A percentile compares a stretch with the other conserved stretches of the same genome.
These are phyloP conservation scores for Austroboletus eburneus DNA, from an alignment of 768 basidiomycete genomes.

Conservation along the genomic window DNA sequence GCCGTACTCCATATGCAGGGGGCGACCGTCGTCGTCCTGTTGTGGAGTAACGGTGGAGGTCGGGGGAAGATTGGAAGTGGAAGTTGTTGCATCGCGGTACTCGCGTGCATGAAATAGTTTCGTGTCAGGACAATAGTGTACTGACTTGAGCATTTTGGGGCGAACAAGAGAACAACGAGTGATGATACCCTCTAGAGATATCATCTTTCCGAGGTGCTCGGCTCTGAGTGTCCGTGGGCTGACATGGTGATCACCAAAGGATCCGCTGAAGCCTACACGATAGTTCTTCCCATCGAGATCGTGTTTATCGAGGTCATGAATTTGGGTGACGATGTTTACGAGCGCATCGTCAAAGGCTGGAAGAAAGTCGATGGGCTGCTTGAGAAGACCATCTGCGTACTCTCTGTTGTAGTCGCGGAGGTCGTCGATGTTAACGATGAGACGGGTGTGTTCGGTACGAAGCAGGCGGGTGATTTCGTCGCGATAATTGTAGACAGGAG, in stretches of 20 bases:
- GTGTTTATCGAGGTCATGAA: constrained; percentile 78
- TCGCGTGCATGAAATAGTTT: constrained; percentile 78
- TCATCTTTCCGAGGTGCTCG: constrained; percentile 90
- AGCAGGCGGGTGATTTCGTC: constrained; percentile 83
- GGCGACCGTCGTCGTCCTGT: constrained; percentile 84
- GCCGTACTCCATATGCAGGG: constrained; percentile 89
- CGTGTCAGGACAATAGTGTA: constrained; percentile 93
- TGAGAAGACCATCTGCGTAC: constrained; percentile 82
- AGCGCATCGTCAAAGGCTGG: constrained; percentile 90
- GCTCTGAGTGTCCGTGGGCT: constrained; percentile 90
- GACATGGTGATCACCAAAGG: constrained; percentile 97
- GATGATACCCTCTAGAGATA: constrained; percentile 96
- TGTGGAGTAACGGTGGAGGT: constrained; percentile 85
- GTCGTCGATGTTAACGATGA: constrained; percentile 95
- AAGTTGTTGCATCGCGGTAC: constrained; percentile 90
- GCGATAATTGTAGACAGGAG: constrained; percentile 72
- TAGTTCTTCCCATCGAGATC: constrained; percentile 75
- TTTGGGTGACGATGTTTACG: constrained; percentile 61
- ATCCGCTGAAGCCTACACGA: constrained; percentile 89
- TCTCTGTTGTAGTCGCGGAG: constrained; percentile 89
- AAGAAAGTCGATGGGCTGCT: constrained; percentile 80
- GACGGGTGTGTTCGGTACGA: constrained; percentile 75
- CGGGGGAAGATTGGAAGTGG: constrained; percentile 81
- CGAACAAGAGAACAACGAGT: constrained; percentile 97
- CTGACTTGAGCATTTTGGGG: constrained; percentile 96